These are phyloP conservation scores for Russula virescens DNA, from an alignment of 768 basidiomycete genomes.

Conservation along the genomic window DNA sequence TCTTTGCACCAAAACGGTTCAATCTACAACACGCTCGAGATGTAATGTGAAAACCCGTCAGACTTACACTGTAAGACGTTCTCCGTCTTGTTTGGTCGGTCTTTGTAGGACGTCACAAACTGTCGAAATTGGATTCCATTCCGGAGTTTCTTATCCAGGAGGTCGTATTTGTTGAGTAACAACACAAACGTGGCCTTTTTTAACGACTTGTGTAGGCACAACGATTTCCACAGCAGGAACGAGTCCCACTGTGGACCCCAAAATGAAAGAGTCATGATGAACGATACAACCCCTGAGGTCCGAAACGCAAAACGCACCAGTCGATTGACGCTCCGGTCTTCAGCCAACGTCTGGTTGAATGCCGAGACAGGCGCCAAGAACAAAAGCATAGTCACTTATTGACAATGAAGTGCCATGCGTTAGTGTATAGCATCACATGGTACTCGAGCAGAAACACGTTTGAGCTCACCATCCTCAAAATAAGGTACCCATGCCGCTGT, in stretches of 20 bases:
- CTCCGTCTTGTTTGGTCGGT: constrained; percentile 46
- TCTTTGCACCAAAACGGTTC: constrained; percentile 32
- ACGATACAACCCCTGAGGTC: not conserved
- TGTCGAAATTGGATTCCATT: constrained; percentile 48
- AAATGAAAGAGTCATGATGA: not conserved
- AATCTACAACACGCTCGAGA: not conserved
- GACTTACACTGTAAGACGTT: constrained; percentile 49
- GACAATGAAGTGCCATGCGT: constrained; percentile 1
- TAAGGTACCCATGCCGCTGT: constrained; percentile 63
- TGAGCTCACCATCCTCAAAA: constrained; percentile 53
- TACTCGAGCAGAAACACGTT: not conserved
- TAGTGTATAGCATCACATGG: not conserved
- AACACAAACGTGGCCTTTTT: constrained; percentile 49
- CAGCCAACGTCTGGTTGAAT: constrained; percentile 58
- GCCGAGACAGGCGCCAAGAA: constrained; percentile 61
- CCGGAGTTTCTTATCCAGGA: constrained; percentile 49
- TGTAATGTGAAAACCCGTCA: not conserved
- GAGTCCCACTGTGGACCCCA: constrained; percentile 43
- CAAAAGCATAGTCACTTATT: constrained; percentile 55
- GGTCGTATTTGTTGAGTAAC: constrained; percentile 59
- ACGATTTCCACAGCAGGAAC: constrained; percentile 51
- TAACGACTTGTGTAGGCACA: constrained; percentile 55
- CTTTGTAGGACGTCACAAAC: constrained; percentile 50
- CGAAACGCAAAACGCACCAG: constrained; percentile 37
- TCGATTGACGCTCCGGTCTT: constrained; percentile 54